These are phyloP conservation scores for Rubia peregrina DNA, from an alignment of 305 asterid species.

Conservation along the genomic window DNA sequence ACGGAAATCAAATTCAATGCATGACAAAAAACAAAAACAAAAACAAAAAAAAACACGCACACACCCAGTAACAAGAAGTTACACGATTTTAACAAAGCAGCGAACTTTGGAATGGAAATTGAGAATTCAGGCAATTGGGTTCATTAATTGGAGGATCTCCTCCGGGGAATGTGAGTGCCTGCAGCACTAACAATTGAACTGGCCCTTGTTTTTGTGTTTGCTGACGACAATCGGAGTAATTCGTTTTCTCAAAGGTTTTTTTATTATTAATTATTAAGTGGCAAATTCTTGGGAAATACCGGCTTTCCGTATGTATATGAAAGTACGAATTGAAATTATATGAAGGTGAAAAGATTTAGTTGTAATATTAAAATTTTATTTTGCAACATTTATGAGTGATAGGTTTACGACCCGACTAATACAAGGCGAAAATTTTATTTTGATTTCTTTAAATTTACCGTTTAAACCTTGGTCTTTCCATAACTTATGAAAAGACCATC, in stretches of 20 bases:
- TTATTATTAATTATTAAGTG: neutral
- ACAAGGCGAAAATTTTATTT: no score
- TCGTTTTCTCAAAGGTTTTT: neutral
- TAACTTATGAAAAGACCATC: no score
- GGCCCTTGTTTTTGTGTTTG: constrained; percentile 10
- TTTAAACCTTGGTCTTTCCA: no score
- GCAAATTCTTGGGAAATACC: no score
- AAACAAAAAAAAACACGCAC: neutral
- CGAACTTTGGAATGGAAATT: neutral
- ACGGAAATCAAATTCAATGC: neutral
- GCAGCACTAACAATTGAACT: constrained; percentile 11
- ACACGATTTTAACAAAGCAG: neutral
- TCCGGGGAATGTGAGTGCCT: constrained; percentile 10
- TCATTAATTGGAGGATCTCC: neutral
- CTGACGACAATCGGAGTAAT: neutral
- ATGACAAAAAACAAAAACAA: neutral
- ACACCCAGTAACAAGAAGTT: constrained; percentile 6
- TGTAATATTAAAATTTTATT: no score
- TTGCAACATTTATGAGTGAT: no score
- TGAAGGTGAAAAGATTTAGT: no score
- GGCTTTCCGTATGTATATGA: no score
- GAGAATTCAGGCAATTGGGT: constrained; percentile 6
- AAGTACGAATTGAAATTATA: no score
- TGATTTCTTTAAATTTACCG: no score
- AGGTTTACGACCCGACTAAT: no score